A percentile compares a stretch with the other conserved stretches of the same genome.
Evolutionary conservation across 257 asterid genomes (phyloP).

Genomic region (Schizonepeta tenuifolia): DNA sequence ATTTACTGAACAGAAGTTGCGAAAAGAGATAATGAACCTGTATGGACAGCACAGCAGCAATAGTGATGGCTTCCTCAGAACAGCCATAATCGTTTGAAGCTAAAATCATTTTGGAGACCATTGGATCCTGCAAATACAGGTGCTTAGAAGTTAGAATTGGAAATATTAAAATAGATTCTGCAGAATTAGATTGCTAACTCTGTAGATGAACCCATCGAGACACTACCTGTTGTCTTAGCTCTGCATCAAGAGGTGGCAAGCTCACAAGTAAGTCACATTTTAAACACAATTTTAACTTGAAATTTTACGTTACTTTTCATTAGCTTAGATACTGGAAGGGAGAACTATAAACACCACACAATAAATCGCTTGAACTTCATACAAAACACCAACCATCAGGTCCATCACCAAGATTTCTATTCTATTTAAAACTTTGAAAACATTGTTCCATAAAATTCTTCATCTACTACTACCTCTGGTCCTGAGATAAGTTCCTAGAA

Average conservation of each 20-base stretch:
- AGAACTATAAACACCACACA: background rate
- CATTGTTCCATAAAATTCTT: too few relatives aligned
- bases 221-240: background rate
- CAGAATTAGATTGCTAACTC: conserved; percentile 3
- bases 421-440: background rate
- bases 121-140: conserved; percentile 66
- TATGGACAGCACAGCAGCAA: conserved; percentile 89
- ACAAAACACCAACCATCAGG: background rate
- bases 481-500: too few relatives aligned
- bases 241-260: background rate
- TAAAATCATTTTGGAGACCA: conserved; percentile 86
- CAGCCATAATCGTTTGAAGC: conserved; percentile 86
- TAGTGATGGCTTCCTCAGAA: conserved; percentile 86
- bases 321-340: conserved; percentile 2
- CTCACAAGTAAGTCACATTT: conserved; percentile 8
- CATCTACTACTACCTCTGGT: too few relatives aligned
- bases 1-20: conserved; percentile 16
- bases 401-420: conserved; percentile 13
- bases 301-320: background rate
- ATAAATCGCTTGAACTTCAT: conserved; percentile 10
- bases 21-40: conserved; percentile 54
- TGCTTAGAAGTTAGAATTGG: conserved; percentile 26
- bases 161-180: background rate
- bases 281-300: background rate
- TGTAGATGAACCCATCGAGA: conserved; percentile 4